Evolutionary conservation across 2,329 filamentous ascomycete genomes (phyloP).

Genomic region (Eurotiales sp.): DNA sequence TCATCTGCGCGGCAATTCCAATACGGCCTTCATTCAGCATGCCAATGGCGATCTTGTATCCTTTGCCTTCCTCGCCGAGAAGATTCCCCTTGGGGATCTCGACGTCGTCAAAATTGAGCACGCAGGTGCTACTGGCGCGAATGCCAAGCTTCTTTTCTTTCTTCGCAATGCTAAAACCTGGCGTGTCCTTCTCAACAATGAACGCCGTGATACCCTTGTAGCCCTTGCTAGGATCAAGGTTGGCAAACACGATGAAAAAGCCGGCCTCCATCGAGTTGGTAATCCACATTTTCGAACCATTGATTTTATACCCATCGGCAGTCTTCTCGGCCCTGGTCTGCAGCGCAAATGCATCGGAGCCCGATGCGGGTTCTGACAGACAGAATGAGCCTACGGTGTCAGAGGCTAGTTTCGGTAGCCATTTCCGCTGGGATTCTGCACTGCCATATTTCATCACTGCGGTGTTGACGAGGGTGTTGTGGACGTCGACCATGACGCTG

Average conservation of each 20-base stretch:
- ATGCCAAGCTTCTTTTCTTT: conserved; percentile 99
- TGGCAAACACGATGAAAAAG: conserved; percentile 98
- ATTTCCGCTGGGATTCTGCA: conserved; percentile 73
- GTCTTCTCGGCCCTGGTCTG: conserved; percentile 87
- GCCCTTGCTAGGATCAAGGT: conserved; percentile 83
- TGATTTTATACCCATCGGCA: conserved; percentile 77
- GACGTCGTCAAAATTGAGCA: conserved; percentile 96
- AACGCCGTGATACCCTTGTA: conserved; percentile 98
- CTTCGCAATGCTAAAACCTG: conserved; percentile 93
- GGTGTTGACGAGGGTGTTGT: conserved; percentile 97
- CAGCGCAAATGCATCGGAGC: conserved; percentile 93
- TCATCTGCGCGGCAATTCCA: conserved; percentile 98
- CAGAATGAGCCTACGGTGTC: conserved; percentile 89
- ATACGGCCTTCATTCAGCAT: conserved; percentile 95
- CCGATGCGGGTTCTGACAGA: conserved; percentile 85
- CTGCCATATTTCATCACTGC: conserved; percentile 82
- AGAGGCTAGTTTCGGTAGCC: conserved; percentile 84
- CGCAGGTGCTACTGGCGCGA: conserved; percentile 90
- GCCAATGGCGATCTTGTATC: conserved; percentile 96
- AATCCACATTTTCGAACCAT: conserved; percentile 99
- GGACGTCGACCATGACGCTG: conserved; percentile 91
- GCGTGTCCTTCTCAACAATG: conserved; percentile 82
- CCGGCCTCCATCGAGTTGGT: conserved; percentile 92
- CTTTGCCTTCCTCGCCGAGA: conserved; percentile 81
- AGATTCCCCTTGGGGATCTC: conserved; percentile 84